Base-by-base conservation (phyloP, 2,329 filamentous ascomycete species). In the Balansia obtecta region DNA sequence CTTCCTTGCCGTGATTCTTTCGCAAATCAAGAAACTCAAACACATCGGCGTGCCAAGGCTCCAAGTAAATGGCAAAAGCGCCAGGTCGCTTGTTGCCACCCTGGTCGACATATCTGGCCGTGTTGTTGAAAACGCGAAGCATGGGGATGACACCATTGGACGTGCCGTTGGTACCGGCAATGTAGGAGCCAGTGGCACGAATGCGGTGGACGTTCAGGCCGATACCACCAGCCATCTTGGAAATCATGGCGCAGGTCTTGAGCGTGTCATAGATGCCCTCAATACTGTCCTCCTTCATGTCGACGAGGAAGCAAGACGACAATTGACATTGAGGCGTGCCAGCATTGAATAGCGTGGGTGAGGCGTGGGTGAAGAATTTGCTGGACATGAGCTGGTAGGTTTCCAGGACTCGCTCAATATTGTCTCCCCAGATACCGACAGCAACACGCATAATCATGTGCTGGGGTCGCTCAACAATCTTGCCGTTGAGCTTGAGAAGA, bases 381-480 rank as follows among this genome's bases (percentile, higher is more conserved):
- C 83, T 89, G 33, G 93, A 98, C 90, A 98, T 96, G 70, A 94
- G 81, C 72, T 97, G 91, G 77, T 98, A 98, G 41, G 93, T 97
- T 79, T 98, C 89, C 50, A 97, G 83, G 56, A 88, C 91, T 63
- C 85, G 88, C 73, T 97, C 93, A 53, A 98, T 85, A 63, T 97
- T 80, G 56, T 95, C 88, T 53, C 90, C 90, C 75, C 95, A 94
- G 60, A 98, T 95, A 52, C 93, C 93, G 52, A 98, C 91, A 59
- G 93, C 82, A 49, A 98, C 93, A 79, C 93, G 88, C 93, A 98
- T 98, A 62, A 98, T 91, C 89, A 98, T 93, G 74, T 98, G 93
- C 72, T 98, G 93, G 43, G 93, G 93, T 62, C 93, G 83, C 75
- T 98, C 93, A 48, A 90, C 91, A 65, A 97, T 88, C 73, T 96